Evolutionary conservation across 2,329 filamentous ascomycete species (phyloP).

Genomic region (Hypoxylon sp.): DNA sequence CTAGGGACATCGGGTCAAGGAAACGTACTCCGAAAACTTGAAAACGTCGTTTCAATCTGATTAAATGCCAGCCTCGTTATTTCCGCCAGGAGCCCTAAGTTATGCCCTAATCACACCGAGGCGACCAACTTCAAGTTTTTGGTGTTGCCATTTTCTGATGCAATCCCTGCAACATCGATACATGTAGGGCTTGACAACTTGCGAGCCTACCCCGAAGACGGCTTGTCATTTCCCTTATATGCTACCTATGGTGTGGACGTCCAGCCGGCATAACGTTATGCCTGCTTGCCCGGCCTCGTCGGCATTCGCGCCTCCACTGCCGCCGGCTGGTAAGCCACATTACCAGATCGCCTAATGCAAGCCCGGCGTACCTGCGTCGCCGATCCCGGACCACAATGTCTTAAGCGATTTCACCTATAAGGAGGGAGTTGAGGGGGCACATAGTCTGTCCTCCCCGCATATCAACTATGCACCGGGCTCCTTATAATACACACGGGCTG

Average conservation of each 20-base stretch:
- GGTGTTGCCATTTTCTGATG: conserved; percentile 5
- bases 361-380: conserved; percentile 43
- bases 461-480: conserved; percentile 22
- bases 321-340: conserved; percentile 36
- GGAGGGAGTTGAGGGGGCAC: conserved; percentile 7
- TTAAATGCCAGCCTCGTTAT: conserved; percentile 10
- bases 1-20: background rate
- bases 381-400: conserved; percentile 33
- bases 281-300: conserved; percentile 20
- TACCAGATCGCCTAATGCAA: conserved; percentile 35
- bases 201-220: conserved; percentile 11
- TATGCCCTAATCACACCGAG: conserved; percentile 3
- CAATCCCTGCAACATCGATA: conserved; percentile 20
- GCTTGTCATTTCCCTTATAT: conserved; percentile 40
- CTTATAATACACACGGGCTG: conserved; percentile 25
- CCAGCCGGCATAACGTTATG: conserved; percentile 11
- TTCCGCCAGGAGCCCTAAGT: conserved; percentile 5
- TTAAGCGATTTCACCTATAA: conserved; percentile 24
- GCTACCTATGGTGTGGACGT: conserved; percentile 8
- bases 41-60: conserved; percentile 13
- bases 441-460: conserved; percentile 21
- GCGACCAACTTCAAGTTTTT: conserved; percentile 1
- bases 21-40: background rate
- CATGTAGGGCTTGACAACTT: conserved; percentile 29
- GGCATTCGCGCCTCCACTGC: conserved; percentile 35